Evolutionary conservation across 768 basidiomycete species (phyloP).

Genomic region (Mycena latifolia): DNA sequence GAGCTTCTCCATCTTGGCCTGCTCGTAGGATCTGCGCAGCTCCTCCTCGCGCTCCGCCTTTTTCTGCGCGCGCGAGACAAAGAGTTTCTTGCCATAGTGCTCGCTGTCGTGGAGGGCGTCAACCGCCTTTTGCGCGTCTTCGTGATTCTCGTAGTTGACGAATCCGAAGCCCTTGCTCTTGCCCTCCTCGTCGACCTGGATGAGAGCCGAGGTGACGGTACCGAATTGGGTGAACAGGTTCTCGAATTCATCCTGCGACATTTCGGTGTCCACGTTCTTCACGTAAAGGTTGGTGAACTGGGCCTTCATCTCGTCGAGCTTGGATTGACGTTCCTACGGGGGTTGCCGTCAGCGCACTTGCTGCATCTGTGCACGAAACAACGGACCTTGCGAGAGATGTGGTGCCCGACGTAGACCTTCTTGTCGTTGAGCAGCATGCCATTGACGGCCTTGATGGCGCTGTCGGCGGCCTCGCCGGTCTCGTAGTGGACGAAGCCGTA

Average conservation of each 20-base stretch:
- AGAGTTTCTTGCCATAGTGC: constrained; percentile 88
- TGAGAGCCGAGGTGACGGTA: constrained; percentile 87
- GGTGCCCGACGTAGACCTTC: constrained; percentile 98
- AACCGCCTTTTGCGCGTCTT: constrained; percentile 91
- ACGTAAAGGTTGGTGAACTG: constrained; percentile 99
- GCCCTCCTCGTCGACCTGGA: constrained; percentile 88
- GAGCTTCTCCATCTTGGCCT: constrained; percentile 96
- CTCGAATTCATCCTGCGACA: constrained; percentile 88
- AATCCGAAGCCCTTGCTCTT: constrained; percentile 98
- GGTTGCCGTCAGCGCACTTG: neutral
- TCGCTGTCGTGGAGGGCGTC: constrained; percentile 91
- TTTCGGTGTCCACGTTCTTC: constrained; percentile 94
- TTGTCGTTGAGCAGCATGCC: constrained; percentile 99
- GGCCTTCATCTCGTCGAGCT: constrained; percentile 96
- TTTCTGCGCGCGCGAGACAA: constrained; percentile 97
- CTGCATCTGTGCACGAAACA: neutral
- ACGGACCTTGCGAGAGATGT: constrained; percentile 94
- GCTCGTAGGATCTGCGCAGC: constrained; percentile 92
- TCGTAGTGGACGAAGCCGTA: constrained; percentile 99
- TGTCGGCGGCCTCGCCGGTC: constrained; percentile 95
- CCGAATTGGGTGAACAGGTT: constrained; percentile 85
- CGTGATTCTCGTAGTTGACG: constrained; percentile 95
- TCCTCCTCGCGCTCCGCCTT: constrained; percentile 99
- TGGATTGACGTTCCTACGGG: constrained; percentile 92
- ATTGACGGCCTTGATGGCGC: constrained; percentile 98